Percentiles rank a stretch among this genome's conserved stretches.
These are phyloP conservation scores for Mycena vulgaris DNA, from an alignment of 768 basidiomycete genomes.

Conservation along the genomic window DNA sequence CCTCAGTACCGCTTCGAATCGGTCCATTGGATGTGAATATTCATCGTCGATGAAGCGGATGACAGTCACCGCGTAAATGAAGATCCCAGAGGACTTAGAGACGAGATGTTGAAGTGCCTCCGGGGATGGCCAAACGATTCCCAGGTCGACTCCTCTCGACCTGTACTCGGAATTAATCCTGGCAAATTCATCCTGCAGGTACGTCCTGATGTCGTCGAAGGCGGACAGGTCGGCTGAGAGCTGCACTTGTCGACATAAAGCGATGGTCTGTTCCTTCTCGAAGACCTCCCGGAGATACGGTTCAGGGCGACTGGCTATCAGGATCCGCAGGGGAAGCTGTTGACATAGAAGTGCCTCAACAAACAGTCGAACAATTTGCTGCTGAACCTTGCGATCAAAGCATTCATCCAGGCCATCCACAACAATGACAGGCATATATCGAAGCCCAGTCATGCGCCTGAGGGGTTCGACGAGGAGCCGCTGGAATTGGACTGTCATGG, in stretches of 20 bases:
- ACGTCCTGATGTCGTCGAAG: slow-evolving; percentile 6
- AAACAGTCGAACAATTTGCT: too few relatives aligned
- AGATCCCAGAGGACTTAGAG: neutral
- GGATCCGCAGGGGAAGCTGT: neutral
- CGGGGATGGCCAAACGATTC: neutral
- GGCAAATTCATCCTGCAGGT: neutral
- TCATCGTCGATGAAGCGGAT: slow-evolving; percentile 11
- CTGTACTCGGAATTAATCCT: neutral
- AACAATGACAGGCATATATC: neutral
- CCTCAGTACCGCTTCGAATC: neutral
- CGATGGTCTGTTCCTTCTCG: neutral
- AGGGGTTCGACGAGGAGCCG: slow-evolving; percentile 36
- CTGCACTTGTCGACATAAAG: neutral
- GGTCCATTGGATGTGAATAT: neutral
- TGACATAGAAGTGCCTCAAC: neutral
- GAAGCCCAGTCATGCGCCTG: neutral
- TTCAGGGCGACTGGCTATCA: slow-evolving; percentile 7
- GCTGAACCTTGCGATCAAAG: neutral
- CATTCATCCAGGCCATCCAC: slow-evolving; percentile 17
- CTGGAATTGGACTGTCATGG: slow-evolving; percentile 29
- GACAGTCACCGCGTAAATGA: slow-evolving; percentile 11
- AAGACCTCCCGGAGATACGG: neutral
- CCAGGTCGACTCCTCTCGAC: neutral
- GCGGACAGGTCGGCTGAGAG: neutral
- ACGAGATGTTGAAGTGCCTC: neutral